Percentiles rank a stretch among this genome's conserved stretches.
Conservation (phyloP, 2,329 filamentous ascomycete species). For the Myriangium duriaei region DNA sequence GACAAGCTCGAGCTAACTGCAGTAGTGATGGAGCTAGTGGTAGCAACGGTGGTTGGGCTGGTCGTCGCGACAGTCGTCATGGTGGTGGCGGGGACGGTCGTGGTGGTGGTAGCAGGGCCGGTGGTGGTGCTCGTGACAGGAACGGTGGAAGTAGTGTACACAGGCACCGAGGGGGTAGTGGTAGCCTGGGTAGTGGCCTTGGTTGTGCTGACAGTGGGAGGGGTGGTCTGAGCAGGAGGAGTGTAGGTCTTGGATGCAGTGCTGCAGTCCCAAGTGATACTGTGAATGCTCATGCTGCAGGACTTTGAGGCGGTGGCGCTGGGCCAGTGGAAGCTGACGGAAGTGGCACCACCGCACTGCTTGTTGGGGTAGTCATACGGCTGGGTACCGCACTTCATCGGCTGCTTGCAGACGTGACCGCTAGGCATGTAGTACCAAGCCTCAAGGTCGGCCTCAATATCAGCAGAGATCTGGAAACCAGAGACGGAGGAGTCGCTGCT, state of each 20-base stretch:
- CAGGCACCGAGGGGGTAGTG: constrained; percentile 1
- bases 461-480: constrained; percentile 58
- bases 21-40: constrained; percentile 2
- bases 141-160: constrained; percentile 1
- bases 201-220: constrained; percentile 12
- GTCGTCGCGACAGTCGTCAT: constrained; percentile 1
- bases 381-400: constrained; percentile 50
- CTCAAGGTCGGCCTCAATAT: constrained; percentile 66
- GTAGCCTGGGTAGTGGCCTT: constrained; percentile 3
- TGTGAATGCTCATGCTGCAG: constrained; percentile 63
- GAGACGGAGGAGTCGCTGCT: constrained; percentile 59
- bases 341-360: constrained; percentile 84
- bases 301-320: constrained; percentile 31
- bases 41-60: constrained; percentile 5
- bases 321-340: constrained; percentile 58
- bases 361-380: constrained; percentile 66
- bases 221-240: constrained; percentile 13
- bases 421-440: constrained; percentile 83
- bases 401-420: constrained; percentile 70
- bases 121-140: constrained; percentile 9
- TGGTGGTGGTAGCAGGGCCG: constrained; percentile 9
- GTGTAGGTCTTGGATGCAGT: constrained; percentile 19
- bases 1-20: not conserved
- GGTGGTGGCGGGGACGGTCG: constrained; percentile 10
- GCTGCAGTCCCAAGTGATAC: constrained; percentile 62